Base-by-base conservation (phyloP, 164 flowering plant species). In the Annona squamosa region DNA sequence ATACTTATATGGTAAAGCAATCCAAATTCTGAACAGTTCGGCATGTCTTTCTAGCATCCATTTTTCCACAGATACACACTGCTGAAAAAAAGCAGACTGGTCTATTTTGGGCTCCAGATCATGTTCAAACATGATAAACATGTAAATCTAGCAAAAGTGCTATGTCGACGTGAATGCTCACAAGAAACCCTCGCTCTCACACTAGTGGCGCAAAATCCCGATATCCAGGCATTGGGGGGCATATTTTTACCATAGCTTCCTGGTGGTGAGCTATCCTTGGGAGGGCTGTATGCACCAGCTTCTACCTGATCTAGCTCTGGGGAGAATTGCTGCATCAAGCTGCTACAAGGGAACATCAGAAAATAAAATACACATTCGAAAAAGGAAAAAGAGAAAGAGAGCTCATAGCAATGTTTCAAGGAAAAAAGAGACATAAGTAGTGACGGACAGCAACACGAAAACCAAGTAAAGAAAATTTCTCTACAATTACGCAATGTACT, bases 301-400 rank as follows among this genome's bases (percentile, higher is more conserved):
- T 83, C 88, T 62, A 81, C 88, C 73, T 79, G 84, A 56, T 84
- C 89, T 74, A 80, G 77, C 75, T 85, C 92, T 46, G 74, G 73
- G 73, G 80, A 68, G 63, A 84, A 70, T 47, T 81, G 85, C 76
- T 80, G 87, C 79, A 81, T 67, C 64, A 78, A 80, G 69, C 92
- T 90, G 87, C 74, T 63, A 71, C 71, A 63, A 64, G 3, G 37
- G 41, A 52, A 48, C 62, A 71, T 61, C 37, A 61, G 44, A 9
- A 61, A 61, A 2, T 3, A 43, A 48, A 37, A 57, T 48, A 10
- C 26, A 42, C 4, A 57, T 43, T 59, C 18, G 10, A 45, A 71
- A 13, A 71, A 5, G 45, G 9, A 65, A 48, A 48, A 44, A 67
- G 16, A 37, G 45, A 45, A 68, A 19, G 42, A 26, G 37, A 26